Evolutionary conservation across 371 early-diverging fungal genomes (phyloP), one percentile per base, ranked within the genome.

Genomic region (Thermomucor indicae-seudaticae): DNA sequence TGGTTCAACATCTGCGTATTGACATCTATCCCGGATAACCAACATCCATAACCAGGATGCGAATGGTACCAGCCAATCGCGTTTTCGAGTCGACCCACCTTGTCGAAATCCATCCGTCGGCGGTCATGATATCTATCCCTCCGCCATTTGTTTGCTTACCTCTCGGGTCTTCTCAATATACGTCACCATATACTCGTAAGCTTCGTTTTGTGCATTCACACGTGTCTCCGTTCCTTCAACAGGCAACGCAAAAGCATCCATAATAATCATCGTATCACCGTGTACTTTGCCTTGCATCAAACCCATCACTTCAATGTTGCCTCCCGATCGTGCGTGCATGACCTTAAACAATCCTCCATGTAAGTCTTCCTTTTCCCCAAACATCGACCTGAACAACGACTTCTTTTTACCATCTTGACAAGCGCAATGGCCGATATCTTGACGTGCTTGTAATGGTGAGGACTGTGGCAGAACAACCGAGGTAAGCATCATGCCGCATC

Each of bases 181-280:
- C 38, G 90, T 77, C 23, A 96, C 93, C 96, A 97, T 96, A 62
- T 97, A 98, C 64, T 97, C 98, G 72, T 96, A 90, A 11, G 90
- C 95, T 60, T 96, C 92, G 27, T 75, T 81, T 44, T 89, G 89
- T 0, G 98, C 97, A 66, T 91, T 97, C n/a, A 97, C 98, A 43
- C 97, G 78, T n/a, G 98, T 98, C 65, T 98, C 98, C 0, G 97
- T 98, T 14, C 97, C 97, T 65, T 98, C 97, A 6, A 98, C 98
- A 0, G 98, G 98, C 43, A 98, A 77, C 20, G 94, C 95, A 78
- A 96, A 97, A 3, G 93, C 88, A 61, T 98, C 98, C 88, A 96
- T 89, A 37, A 98, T 86, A 55, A 93, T 72, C 87, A 98, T 91
- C 0, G 90, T 90, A 55, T 89, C 84, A 34, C 84, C 93, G 14